Conservation (phyloP, 352 stramenopile species). For the Globisporangium middletonii region DNA sequence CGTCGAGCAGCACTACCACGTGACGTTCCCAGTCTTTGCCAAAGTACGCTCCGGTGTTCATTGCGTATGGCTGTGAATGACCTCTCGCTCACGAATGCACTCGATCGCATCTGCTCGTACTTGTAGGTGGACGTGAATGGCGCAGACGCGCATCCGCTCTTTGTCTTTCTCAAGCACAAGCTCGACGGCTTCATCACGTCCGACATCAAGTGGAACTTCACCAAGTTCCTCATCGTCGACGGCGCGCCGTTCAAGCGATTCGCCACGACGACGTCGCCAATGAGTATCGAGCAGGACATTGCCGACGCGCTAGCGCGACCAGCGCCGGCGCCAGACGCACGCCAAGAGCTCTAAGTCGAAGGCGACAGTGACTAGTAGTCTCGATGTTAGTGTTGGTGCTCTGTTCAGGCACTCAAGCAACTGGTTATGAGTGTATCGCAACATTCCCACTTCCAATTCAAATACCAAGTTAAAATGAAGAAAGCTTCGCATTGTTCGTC, state of each 20-base stretch:
- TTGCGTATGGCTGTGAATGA: too few species aligned
- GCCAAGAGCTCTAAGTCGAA: constrained; percentile 6
- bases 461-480: too few species aligned
- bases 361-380: background rate
- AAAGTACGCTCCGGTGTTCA: constrained; percentile 38
- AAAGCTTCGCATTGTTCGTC: too few species aligned
- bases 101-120: background rate
- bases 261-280: constrained; percentile 52
- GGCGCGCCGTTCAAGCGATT: constrained; percentile 69
- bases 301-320: constrained; percentile 26
- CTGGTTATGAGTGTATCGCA: too few species aligned
- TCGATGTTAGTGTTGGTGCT: too few species aligned
- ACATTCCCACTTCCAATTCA: too few species aligned
- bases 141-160: constrained; percentile 76
- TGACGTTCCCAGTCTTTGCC: constrained; percentile 80
- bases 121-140: constrained; percentile 93
- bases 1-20: constrained; percentile 59
- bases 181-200: constrained; percentile 58
- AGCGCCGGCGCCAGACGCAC: background rate
- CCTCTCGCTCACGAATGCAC: too few species aligned
- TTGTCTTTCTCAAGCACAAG: constrained; percentile 85
- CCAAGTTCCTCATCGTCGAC: constrained; percentile 82
- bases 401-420: too few species aligned
- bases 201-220: constrained; percentile 88
- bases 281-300: constrained; percentile 66